phyloP scores from a whole-genome alignment of 1,284 basidiomycete species.

The Trametes pubescens region DNA sequence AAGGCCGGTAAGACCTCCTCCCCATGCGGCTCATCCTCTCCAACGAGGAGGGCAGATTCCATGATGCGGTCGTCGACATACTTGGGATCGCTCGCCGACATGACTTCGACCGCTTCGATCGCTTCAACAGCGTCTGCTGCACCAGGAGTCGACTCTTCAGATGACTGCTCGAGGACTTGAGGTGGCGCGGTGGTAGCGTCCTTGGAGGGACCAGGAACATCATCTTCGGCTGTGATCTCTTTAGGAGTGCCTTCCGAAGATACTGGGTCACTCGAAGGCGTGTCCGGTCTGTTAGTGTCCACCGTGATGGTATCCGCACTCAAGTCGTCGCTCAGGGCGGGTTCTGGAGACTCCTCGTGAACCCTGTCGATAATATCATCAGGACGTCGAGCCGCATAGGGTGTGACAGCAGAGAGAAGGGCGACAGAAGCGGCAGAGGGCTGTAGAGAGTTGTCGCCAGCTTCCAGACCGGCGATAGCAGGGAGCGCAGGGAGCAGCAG shows the following conservation, averaged over 20 bases:
- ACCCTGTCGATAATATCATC: background rate
- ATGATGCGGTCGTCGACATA: background rate
- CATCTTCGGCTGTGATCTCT: background rate
- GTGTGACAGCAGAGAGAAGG: background rate
- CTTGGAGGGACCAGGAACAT: background rate
- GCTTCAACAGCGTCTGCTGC: background rate
- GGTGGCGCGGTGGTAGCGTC: background rate
- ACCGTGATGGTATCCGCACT: background rate
- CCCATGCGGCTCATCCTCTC: background rate
- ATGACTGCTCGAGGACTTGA: background rate
- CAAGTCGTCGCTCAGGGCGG: background rate
- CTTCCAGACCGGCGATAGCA: background rate
- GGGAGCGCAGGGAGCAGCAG: conserved; percentile 8
- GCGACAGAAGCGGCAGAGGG: background rate
- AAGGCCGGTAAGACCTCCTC: background rate
- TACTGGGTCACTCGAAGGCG: background rate
- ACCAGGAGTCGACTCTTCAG: background rate
- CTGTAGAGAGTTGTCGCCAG: conserved; percentile 1
- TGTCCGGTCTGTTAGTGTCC: background rate
- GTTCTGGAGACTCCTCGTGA: background rate
- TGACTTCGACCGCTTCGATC: background rate
- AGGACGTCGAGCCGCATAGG: too few relatives aligned
- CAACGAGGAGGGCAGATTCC: conserved; percentile 16
- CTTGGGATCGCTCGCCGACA: background rate
- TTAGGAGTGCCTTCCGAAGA: background rate